A percentile compares a stretch with the other conserved stretches of the same genome.
Conservation (phyloP, 345 rosid genomes). For the Brassica carinata region DNA sequence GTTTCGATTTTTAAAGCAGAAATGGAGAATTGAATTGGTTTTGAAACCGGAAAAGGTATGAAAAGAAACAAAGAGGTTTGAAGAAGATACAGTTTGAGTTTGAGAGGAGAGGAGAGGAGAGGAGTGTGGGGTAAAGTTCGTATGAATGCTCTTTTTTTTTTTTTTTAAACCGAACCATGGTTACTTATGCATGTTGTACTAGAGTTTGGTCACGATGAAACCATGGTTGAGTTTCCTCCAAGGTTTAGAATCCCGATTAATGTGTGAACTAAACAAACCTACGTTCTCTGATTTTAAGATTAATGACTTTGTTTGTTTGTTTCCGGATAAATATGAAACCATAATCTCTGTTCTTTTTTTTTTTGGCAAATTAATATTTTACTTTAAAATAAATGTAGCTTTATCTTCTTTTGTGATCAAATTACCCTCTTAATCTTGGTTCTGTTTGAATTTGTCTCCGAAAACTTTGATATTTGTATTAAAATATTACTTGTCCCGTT, state of each 20-base stretch:
- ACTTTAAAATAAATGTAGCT: neutral
- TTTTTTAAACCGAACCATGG: conserved; percentile 22
- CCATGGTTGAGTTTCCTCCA: neutral
- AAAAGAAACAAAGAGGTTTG: conserved; percentile 15
- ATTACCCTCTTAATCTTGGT: neutral
- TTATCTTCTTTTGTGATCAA: neutral
- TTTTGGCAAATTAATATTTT: neutral
- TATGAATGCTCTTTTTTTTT: conserved; percentile 15
- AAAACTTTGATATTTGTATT: too few species aligned
- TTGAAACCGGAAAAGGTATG: neutral
- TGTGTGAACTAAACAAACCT: neutral
- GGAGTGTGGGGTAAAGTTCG: conserved; percentile 12
- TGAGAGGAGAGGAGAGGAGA: conserved; percentile 2
- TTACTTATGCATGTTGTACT: conserved; percentile 3
- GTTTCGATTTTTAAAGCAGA: neutral
- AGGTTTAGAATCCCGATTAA: neutral
- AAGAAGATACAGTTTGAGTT: conserved; percentile 28
- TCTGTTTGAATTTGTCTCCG: neutral
- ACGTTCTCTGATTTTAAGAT: neutral
- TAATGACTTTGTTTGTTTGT: neutral
- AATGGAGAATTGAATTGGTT: neutral
- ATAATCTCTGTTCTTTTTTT: neutral
- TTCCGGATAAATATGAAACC: neutral
- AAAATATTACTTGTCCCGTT: too few species aligned
- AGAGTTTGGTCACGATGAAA: neutral